Evolutionary conservation across 768 basidiomycete species (phyloP), one percentile per base, ranked within the genome.

Genomic region (Pulveroboletus sp.): DNA sequence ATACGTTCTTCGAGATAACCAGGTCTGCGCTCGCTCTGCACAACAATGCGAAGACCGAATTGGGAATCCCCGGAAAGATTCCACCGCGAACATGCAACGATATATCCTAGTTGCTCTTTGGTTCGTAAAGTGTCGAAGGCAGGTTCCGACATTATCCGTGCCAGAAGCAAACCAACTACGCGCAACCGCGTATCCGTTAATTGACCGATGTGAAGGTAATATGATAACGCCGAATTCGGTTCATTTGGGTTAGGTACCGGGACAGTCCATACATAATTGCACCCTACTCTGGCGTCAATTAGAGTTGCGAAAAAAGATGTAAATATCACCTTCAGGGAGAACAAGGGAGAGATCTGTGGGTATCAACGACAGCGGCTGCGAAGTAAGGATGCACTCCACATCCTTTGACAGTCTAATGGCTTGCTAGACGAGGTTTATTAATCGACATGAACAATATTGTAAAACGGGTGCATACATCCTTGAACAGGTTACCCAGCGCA

Each of bases 71-170:
- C 86, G 35, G 77, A 63, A 36, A 86, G 66, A 10, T 73, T 63
- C 79, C 79, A 82, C 26, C 70, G 63, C 1, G 74, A 73, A 55
- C 80, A 83, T 9, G 75, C 79, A 30, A 96, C 94, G 36, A 96
- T 77, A 65, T 99, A 99, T 6, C 96, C 96, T 1, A 99, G 77
- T 67, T 99, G 96, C 63, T 98, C 92, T 63, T 91, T 85, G 4
- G 94, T 97, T 24, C 96, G 85, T 26, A 99, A 78, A 20, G 84
- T 73, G 63, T 95, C 85, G 70, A 98, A 99, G 10, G 88, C 80
- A 1, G 94, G 95, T 59, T 99, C 96, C n/a, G 78, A 74, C 31
- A 94, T 75, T 49, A 98, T 87, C 58, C 94, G 91, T 0, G 77
- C 77, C 20, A 97, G 81, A 13, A 99, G 76, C 2, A 82, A 71